Conservation (phyloP, 805 yeast genomes). For the Wickerhamiella australiensis region DNA sequence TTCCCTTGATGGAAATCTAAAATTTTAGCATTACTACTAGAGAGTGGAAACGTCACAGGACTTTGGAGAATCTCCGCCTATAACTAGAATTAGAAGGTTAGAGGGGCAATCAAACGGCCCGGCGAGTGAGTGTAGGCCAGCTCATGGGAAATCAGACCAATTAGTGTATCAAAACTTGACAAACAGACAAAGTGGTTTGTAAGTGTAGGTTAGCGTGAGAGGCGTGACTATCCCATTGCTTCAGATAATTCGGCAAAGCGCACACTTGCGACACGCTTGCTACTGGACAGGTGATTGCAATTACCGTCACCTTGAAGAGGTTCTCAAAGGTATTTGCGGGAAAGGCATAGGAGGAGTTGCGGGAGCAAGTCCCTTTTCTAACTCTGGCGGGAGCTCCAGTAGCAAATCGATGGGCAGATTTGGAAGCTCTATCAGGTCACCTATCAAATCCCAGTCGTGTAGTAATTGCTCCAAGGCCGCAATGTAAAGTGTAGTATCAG, state of each 20-base stretch:
- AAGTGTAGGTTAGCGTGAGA: too few species aligned
- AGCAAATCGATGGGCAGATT: not conserved
- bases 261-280: not conserved
- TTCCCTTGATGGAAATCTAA: too few species aligned
- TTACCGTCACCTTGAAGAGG: not conserved
- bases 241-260: not conserved
- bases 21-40: too few species aligned
- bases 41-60: too few species aligned
- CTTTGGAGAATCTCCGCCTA: too few species aligned
- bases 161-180: too few species aligned
- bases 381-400: slow-evolving; percentile 4
- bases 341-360: not conserved
- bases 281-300: not conserved
- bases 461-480: slow-evolving; percentile 3
- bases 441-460: slow-evolving; percentile 6
- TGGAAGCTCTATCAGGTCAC: not conserved
- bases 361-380: not conserved
- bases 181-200: too few species aligned
- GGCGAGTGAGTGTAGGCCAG: too few species aligned
- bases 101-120: too few species aligned
- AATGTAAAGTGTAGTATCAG: not conserved
- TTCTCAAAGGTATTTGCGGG: slow-evolving; percentile 1
- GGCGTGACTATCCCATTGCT: not conserved
- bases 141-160: too few species aligned
- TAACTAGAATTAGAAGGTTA: too few species aligned